Base-by-base conservation (phyloP, 352 stramenopile species). In the Phytophthora kernoviae region DNA sequence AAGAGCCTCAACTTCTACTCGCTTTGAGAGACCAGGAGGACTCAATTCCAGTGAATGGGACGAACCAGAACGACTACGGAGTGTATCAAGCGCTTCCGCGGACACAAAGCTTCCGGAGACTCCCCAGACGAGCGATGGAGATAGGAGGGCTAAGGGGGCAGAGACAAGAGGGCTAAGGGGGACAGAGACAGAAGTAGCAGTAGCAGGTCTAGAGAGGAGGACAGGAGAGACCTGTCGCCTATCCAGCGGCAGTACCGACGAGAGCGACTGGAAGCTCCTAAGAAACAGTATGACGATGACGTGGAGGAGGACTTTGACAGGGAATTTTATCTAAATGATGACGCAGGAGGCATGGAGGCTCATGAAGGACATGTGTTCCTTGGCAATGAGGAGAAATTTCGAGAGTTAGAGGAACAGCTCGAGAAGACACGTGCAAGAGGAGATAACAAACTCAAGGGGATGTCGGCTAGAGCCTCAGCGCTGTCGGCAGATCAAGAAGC, bases 401-500 rank as follows among this genome's bases (percentile, higher is more conserved):
- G 81, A 15, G 88, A 91, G 22, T 62, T 97, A 45, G 96, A 99
- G 64, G 70, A 91, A 18, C 86, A 96, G 55, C 89, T 98, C 58
- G 84, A 81, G 30, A 79, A 93, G 62, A 90, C 78, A 17, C 70
- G 81, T 32, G 76, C 88, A 30, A 59, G 78, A 32, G 91, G 89
- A n/a, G 88, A 98, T 30, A 90, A 77, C 18, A 98, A 98, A 59
- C 51, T 96, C 15, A 77, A 83, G 12, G 86, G 91, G 34, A 96
- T 97, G 67, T 96, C 92, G 17, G 92, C 96, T 5, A 83, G 89
- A 54, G 87, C 91, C 30, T 98, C 88, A 41, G 96, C 96, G 14
- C 70, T 99, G 12, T 90, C 98, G 50, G 90, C 89, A 26, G 97
- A 99, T 80, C 97, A 99, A 79, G 93, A 98, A 49, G 96, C 96